Conservation (phyloP, 2,329 filamentous ascomycete genomes). For the Neocucurbitaria cava region DNA sequence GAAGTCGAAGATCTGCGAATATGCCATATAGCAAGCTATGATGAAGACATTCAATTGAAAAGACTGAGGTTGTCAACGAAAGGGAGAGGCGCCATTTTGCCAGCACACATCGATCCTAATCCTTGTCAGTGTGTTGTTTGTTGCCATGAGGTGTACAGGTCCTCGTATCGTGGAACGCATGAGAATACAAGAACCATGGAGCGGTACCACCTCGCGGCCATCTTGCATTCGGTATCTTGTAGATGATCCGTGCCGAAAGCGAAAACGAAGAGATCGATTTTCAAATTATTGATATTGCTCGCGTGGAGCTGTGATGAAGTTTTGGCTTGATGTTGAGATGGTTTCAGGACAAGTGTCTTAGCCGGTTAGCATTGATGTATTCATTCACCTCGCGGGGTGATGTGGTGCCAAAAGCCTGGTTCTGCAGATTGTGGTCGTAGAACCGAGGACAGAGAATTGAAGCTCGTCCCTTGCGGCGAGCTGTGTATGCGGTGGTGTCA, state of each 20-base stretch:
- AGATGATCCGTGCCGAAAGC: slow-evolving; percentile 2
- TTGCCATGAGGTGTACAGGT: not conserved
- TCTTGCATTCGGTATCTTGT: not conserved
- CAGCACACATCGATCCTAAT: not conserved
- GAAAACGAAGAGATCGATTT: not conserved
- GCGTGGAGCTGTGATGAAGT: not conserved
- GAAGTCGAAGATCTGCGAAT: not conserved
- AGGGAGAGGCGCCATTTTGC: slow-evolving; percentile 1
- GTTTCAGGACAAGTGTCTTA: not conserved
- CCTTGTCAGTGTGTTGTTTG: not conserved
- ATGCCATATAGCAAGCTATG: slow-evolving; percentile 10
- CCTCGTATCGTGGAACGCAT: slow-evolving; percentile 19
- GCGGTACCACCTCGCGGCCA: not conserved
- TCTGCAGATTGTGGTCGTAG: not conserved
- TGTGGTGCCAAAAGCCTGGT: not conserved
- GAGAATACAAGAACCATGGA: slow-evolving; percentile 4
- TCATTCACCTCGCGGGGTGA: not conserved
- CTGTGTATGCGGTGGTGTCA: slow-evolving; percentile 3
- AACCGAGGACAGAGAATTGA: not conserved
- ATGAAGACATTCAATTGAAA: slow-evolving; percentile 18
- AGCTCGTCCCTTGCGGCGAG: slow-evolving; percentile 4
- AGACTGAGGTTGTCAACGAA: not conserved
- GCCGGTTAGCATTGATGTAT: not conserved
- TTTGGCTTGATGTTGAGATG: not conserved
- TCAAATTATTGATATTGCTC: slow-evolving; percentile 4